Conservation (phyloP, 2,329 filamentous ascomycete species). For the Apiospora pterosperma region DNA sequence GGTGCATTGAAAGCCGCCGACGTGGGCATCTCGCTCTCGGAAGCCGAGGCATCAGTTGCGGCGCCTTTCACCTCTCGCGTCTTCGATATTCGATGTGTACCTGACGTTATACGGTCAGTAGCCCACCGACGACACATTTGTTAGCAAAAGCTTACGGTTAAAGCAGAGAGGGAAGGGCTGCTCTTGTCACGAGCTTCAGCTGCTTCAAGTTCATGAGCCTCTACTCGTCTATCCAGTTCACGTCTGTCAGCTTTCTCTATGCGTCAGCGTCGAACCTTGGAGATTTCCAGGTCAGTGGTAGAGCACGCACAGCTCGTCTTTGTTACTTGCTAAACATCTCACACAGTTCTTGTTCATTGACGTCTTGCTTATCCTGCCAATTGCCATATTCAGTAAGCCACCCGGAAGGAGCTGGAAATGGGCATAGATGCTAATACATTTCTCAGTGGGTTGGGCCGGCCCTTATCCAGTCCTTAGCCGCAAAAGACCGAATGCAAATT, state of each 20-base stretch:
- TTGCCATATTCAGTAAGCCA: slow-evolving; percentile 82
- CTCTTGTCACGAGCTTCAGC: slow-evolving; percentile 96
- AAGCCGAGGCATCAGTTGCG: slow-evolving; percentile 97
- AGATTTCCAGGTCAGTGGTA: slow-evolving; percentile 71
- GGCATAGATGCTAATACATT: slow-evolving; percentile 10
- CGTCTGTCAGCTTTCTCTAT: slow-evolving; percentile 93
- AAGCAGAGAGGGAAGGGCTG: slow-evolving; percentile 75
- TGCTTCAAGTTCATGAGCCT: slow-evolving; percentile 99
- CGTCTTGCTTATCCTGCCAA: slow-evolving; percentile 84
- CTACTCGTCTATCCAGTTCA: slow-evolving; percentile 99
- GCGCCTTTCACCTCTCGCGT: slow-evolving; percentile 93
- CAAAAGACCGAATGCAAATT: slow-evolving; percentile 86
- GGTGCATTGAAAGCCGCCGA: slow-evolving; percentile 95
- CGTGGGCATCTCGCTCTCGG: slow-evolving; percentile 93
- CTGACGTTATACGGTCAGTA: slow-evolving; percentile 75
- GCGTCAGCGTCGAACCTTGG: slow-evolving; percentile 90
- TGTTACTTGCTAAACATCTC: not conserved
- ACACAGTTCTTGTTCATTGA: slow-evolving; percentile 87
- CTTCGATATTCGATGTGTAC: slow-evolving; percentile 95
- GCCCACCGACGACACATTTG: too few species aligned
- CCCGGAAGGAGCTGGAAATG: too few species aligned
- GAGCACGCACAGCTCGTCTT: too few species aligned
- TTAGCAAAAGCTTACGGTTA: too few species aligned
- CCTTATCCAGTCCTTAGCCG: slow-evolving; percentile 72
- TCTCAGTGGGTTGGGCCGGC: slow-evolving; percentile 85